Conservation (phyloP, 2,329 filamentous ascomycete species). For the Dothiorella sarmentorum region DNA sequence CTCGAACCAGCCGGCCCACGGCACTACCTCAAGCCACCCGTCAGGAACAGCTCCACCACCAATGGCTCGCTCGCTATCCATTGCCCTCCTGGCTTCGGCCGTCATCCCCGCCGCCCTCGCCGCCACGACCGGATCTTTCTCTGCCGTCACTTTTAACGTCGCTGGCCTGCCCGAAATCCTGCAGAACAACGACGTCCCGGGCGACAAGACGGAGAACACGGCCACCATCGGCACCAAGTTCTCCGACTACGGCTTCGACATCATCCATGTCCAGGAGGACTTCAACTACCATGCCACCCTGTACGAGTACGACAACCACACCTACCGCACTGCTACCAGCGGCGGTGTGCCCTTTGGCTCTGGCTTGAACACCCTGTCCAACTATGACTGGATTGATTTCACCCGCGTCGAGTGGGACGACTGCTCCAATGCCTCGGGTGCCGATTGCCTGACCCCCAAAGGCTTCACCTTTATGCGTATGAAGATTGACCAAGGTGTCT, state of each 20-base stretch:
- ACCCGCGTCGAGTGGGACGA: slow-evolving; percentile 57
- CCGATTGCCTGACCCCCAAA: slow-evolving; percentile 66
- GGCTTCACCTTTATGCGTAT: slow-evolving; percentile 66
- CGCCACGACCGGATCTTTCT: slow-evolving; percentile 42
- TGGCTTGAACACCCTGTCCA: slow-evolving; percentile 62
- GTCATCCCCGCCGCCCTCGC: not conserved
- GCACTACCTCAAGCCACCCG: not conserved
- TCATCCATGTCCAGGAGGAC: slow-evolving; percentile 66
- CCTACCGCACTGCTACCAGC: slow-evolving; percentile 60
- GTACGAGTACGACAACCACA: slow-evolving; percentile 58
- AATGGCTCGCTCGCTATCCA: not conserved
- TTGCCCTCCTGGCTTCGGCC: slow-evolving; percentile 8
- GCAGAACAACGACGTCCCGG: slow-evolving; percentile 59
- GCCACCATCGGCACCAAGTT: slow-evolving; percentile 56
- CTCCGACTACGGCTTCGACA: slow-evolving; percentile 50
- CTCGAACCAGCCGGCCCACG: not conserved
- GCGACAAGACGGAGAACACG: slow-evolving; percentile 59
- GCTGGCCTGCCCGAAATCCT: slow-evolving; percentile 57
- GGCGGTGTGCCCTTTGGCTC: slow-evolving; percentile 62
- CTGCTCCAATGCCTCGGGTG: slow-evolving; percentile 52
- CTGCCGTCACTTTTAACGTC: slow-evolving; percentile 56
- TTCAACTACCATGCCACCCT: slow-evolving; percentile 66
- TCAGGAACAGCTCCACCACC: not conserved
- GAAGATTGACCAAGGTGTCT: slow-evolving; percentile 51
- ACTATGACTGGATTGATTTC: slow-evolving; percentile 56